phyloP scores from a whole-genome alignment of 2,329 filamentous ascomycete genomes.

The Curvularia hawaiiensis region DNA sequence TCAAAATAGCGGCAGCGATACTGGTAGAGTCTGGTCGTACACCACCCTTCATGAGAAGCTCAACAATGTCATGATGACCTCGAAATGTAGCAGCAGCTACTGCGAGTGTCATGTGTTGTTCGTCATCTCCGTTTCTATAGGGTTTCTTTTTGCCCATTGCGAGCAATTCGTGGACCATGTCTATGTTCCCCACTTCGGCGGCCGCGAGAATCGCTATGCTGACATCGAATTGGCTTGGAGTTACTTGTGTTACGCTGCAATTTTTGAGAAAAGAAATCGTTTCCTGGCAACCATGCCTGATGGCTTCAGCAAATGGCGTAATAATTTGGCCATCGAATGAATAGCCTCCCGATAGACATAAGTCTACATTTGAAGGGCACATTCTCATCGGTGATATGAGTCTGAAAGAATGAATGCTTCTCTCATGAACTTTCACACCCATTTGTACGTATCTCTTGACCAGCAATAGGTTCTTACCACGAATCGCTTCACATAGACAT shows the following conservation, averaged over 20 bases:
- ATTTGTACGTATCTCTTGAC: not conserved
- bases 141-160: not conserved
- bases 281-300: not conserved
- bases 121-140: too few species aligned
- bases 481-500: not conserved
- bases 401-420: too few species aligned
- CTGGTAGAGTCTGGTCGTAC: not conserved
- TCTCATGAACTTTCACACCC: not conserved
- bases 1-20: not conserved
- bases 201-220: not conserved
- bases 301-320: constrained; percentile 1
- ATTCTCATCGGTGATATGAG: too few species aligned
- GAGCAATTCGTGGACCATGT: not conserved
- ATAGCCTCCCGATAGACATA: not conserved
- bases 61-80: not conserved
- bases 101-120: too few species aligned
- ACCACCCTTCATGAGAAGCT: not conserved
- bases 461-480: not conserved
- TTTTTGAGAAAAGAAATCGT: not conserved
- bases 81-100: not conserved
- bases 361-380: not conserved
- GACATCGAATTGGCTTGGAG: fast-evolving
- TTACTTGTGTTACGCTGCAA: not conserved
- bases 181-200: not conserved
- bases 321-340: fast-evolving